Evolutionary conservation across 106 monocot genomes (phyloP).

Genomic region (Platanthera guangdongensis): DNA sequence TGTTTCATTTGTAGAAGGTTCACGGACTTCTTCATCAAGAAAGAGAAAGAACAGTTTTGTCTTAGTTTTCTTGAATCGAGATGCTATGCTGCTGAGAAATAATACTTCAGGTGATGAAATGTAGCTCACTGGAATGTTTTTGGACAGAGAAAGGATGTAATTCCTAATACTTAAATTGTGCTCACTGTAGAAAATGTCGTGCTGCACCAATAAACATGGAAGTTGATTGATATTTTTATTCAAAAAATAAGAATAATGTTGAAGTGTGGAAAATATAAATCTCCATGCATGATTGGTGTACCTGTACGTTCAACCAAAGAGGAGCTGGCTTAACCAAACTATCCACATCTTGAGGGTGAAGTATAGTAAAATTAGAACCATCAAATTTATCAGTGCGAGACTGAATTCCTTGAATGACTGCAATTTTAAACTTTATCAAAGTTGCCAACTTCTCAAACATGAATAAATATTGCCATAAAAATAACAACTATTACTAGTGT

Average conservation of each 20-base stretch:
- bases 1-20: conserved; percentile 60
- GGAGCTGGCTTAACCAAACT: conserved; percentile 23
- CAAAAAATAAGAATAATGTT: neutral
- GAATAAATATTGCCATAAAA: neutral
- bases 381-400: conserved; percentile 44
- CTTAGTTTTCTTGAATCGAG: conserved; percentile 26
- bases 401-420: conserved; percentile 35
- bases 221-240: neutral
- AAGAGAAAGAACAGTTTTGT: conserved; percentile 72
- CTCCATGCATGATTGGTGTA: conserved; percentile 2
- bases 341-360: conserved; percentile 37
- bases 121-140: conserved; percentile 32
- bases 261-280: neutral
- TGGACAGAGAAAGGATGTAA: conserved; percentile 37
- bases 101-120: conserved; percentile 75
- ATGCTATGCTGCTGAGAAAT: conserved; percentile 38
- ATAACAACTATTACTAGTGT: neutral
- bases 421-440: neutral
- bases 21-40: conserved; percentile 29
- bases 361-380: conserved; percentile 15
- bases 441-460: neutral
- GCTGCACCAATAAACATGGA: conserved; percentile 32
- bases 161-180: conserved; percentile 82
- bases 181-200: conserved; percentile 67
- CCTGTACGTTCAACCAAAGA: conserved; percentile 89